Base-by-base conservation (phyloP, 495 filamentous ascomycete species). In the Penicillium maclennaniae region DNA sequence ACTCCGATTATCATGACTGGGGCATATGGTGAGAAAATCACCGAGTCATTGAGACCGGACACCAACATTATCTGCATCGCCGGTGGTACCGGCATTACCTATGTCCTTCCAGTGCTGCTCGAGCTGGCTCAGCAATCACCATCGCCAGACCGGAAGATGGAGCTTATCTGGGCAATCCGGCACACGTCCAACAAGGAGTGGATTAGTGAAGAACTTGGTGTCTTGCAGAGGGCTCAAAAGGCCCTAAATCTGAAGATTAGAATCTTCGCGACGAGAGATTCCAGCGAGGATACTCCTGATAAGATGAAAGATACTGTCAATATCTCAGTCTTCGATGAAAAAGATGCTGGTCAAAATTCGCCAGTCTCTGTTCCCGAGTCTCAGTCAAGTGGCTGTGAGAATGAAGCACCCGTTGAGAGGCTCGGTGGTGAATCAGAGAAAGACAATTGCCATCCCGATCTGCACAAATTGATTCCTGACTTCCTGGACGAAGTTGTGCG, bases 81-180 rank as follows among this genome's bases (percentile, higher is more conserved):
- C 5, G 83, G 85, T 27, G 83, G 86, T 8, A 87, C 84, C 0
- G 84, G 84, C 5, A 79, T 86, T 34, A 78, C 83, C 0, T 87
- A 82, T 56, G 76, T 83, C 2, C 71, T 87, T 0, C 83, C 84
- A 0, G 61, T 83, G 0, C 61, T 85, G 1, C 70, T 81, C 8
- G 58, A 70, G 0, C 54, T 83, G 19, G 61, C 70, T 15, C 56
- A 68, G n/a, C 61, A 69, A 14, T 37, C 46, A 31, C 65, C 47
- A 46, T 61, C 42, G 48, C 49, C 46, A 53, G 63, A 62, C 20
- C 56, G 74, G 16, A 69, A 62, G 15, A 55, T 87, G 5, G 79
- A 83, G 44, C 74, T 88, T 21, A 74, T 85, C 26, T 87, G 84
- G 84, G 79, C 80, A 7, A 67, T 86, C 8, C 78, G 82, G 37